These are phyloP conservation scores for Clavariopsis aquatica DNA, from an alignment of 495 filamentous ascomycete species.

Conservation along the genomic window DNA sequence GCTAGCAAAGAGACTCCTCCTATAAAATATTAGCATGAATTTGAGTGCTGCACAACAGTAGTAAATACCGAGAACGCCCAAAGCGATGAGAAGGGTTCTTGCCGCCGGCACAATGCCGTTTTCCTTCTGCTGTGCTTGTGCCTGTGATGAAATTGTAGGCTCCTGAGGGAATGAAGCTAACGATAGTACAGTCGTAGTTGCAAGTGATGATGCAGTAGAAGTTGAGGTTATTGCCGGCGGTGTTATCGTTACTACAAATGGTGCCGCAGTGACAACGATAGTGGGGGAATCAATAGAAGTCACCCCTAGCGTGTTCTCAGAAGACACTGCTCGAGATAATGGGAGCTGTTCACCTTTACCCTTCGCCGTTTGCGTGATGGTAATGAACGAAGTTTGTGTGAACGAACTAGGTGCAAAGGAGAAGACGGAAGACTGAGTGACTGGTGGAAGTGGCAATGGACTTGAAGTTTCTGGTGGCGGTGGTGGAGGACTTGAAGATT, in stretches of 20 bases:
- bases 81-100: neutral
- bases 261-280: neutral
- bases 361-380: constrained; percentile 17
- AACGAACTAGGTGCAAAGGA: neutral
- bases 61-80: neutral
- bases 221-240: neutral
- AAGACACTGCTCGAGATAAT: neutral
- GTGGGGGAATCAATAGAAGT: neutral
- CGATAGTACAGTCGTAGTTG: neutral
- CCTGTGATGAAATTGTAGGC: neutral
- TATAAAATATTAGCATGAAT: neutral
- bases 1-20: neutral
- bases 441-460: neutral
- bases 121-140: neutral
- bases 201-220: neutral
- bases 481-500: neutral
- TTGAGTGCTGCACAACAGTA: neutral
- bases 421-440: neutral
- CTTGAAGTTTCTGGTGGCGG: neutral
- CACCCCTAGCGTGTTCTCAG: neutral
- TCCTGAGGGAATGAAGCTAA: neutral
- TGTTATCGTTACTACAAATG: neutral
- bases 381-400: constrained; percentile 17
- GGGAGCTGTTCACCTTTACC: constrained; percentile 10
- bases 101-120: neutral